Evolutionary conservation across 2,329 filamentous ascomycete species (phyloP).

Genomic region (Phialemonium atrogriseum): DNA sequence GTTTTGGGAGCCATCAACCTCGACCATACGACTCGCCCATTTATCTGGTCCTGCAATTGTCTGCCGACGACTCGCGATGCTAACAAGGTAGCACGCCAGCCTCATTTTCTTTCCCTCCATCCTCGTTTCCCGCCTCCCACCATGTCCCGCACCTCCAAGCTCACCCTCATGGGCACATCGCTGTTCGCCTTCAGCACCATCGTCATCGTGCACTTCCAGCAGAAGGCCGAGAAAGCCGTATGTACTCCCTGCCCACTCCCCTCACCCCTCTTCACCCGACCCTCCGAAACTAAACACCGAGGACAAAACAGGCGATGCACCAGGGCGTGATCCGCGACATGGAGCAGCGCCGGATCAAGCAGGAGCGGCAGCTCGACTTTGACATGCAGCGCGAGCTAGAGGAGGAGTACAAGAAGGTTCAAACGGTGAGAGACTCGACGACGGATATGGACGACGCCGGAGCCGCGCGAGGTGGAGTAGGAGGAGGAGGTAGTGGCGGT

Average conservation of each 20-base stretch:
- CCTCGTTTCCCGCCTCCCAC: slow-evolving; percentile 3
- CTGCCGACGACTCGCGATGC: too few relatives aligned
- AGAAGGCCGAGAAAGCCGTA: slow-evolving; percentile 76
- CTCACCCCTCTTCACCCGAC: background rate
- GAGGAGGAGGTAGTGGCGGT: too few relatives aligned
- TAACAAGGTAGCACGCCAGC: background rate
- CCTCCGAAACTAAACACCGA: background rate
- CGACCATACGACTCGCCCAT: background rate
- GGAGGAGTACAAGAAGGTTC: slow-evolving; percentile 81
- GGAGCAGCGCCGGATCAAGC: slow-evolving; percentile 85
- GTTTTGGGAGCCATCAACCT: too few relatives aligned
- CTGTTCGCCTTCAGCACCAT: slow-evolving; percentile 70
- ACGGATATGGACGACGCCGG: slow-evolving; percentile 8
- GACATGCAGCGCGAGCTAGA: slow-evolving; percentile 83
- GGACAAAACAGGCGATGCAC: slow-evolving; percentile 76
- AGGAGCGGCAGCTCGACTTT: slow-evolving; percentile 87
- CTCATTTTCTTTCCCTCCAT: background rate
- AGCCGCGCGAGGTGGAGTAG: too few relatives aligned
- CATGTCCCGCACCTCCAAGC: slow-evolving; percentile 88
- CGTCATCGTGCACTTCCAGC: slow-evolving; percentile 80
- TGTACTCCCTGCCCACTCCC: slow-evolving; percentile 21
- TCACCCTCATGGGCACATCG: slow-evolving; percentile 73
- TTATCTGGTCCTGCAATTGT: background rate
- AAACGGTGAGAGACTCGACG: slow-evolving; percentile 56
- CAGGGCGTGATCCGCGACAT: slow-evolving; percentile 88